These are phyloP conservation scores for Eimeria praecox DNA, from an alignment of 169 alveolate genomes.

Conservation along the genomic window DNA sequence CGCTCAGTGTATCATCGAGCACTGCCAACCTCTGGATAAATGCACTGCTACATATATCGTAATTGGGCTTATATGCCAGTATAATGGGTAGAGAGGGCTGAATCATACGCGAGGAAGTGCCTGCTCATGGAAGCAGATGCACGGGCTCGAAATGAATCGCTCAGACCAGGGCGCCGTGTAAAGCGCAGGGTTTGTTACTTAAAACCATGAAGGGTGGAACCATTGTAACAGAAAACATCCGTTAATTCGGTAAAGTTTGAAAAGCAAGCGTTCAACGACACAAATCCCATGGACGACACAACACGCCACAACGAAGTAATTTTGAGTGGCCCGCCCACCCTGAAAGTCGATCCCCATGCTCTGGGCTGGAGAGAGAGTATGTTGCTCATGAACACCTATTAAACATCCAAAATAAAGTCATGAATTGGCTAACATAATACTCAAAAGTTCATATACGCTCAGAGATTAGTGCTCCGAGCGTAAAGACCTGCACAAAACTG, in stretches of 20 bases:
- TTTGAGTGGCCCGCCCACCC: neutral
- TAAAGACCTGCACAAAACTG: neutral
- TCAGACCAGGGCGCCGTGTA: neutral
- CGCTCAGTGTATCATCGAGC: neutral
- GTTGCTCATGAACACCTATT: neutral
- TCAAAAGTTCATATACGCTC: neutral
- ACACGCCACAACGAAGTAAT: neutral
- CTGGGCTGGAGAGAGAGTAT: neutral
- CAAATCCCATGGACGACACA: neutral
- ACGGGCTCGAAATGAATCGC: neutral
- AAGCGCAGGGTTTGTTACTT: neutral
- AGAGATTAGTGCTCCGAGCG: neutral
- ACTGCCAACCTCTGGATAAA: neutral
- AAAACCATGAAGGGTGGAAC: neutral
- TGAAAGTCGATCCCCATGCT: neutral
- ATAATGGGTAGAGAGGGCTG: neutral
- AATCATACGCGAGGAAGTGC: neutral
- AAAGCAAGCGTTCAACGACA: neutral
- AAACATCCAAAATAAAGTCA: neutral
- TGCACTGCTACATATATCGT: neutral
- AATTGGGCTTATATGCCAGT: neutral
- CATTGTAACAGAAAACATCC: neutral
- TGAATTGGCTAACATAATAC: neutral
- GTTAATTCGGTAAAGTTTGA: neutral
- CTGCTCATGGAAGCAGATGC: neutral